Evolutionary conservation across 2,329 filamentous ascomycete species (phyloP).

Genomic region (Bisporella sp.): DNA sequence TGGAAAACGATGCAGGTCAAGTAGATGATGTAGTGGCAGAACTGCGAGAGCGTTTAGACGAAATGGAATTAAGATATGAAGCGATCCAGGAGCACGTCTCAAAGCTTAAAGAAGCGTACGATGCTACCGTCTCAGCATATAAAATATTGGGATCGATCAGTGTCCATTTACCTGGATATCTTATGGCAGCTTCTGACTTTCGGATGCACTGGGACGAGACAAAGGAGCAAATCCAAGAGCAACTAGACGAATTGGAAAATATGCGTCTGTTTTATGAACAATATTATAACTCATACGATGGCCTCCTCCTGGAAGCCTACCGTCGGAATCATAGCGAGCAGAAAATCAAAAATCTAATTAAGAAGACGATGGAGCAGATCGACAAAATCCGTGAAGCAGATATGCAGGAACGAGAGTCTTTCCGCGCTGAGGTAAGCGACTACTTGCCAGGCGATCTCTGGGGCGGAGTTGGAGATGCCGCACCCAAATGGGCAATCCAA

Average conservation of each 20-base stretch:
- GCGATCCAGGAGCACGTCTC: conserved; percentile 58
- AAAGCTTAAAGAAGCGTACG: conserved; percentile 46
- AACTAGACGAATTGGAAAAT: conserved; percentile 68
- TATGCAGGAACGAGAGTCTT: conserved; percentile 64
- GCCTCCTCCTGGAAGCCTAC: conserved; percentile 76
- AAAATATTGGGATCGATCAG: conserved; percentile 61
- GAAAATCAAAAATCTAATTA: conserved; percentile 66
- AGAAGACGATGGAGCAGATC: conserved; percentile 70
- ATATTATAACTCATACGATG: conserved; percentile 79
- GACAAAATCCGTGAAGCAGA: conserved; percentile 71
- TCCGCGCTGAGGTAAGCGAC: conserved; percentile 76
- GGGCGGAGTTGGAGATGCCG: conserved; percentile 59
- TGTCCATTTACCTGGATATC: conserved; percentile 55
- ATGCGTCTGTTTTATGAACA: conserved; percentile 80
- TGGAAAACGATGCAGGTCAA: conserved; percentile 63
- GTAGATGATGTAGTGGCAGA: conserved; percentile 61
- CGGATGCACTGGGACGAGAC: conserved; percentile 66
- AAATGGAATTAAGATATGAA: conserved; percentile 68
- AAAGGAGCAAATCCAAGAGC: conserved; percentile 58
- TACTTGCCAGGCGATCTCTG: conserved; percentile 84
- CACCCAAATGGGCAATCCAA: conserved; percentile 23
- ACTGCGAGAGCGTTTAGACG: conserved; percentile 66
- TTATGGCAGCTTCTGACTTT: conserved; percentile 59
- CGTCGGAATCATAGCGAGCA: conserved; percentile 67
- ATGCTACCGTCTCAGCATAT: conserved; percentile 56